Conservation (phyloP, 441 rosid species). For the Brassica hybrid region DNA sequence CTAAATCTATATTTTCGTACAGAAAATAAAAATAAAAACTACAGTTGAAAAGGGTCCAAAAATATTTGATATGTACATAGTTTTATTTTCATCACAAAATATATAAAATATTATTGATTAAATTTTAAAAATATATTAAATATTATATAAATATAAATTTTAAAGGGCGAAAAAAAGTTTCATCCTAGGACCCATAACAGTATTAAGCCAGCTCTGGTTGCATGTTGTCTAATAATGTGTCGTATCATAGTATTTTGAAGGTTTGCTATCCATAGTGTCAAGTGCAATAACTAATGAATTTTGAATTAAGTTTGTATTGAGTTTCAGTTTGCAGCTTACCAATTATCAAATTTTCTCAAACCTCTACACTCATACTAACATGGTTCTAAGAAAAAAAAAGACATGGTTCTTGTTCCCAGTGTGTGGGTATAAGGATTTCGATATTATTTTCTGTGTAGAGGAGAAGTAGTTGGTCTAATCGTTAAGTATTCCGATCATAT, state of each 20-base stretch:
- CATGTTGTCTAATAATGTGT: background rate
- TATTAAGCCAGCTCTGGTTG: no score
- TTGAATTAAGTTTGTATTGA: background rate
- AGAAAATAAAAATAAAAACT: no score
- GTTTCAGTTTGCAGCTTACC: background rate
- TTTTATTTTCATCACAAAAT: no score
- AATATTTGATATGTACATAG: no score
- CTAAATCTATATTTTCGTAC: no score
- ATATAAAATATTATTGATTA: no score
- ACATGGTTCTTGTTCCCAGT: background rate
- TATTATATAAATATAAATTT: background rate
- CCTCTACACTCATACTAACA: background rate
- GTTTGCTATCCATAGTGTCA: background rate
- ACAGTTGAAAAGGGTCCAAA: no score
- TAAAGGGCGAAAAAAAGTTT: no score
- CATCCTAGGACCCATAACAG: no score
- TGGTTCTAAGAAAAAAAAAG: background rate
- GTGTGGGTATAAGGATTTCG: background rate
- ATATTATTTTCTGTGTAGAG: conserved; percentile 15
- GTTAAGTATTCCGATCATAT: conserved; percentile 18
- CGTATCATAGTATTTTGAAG: background rate
- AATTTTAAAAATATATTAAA: no score
- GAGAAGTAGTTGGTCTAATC: conserved; percentile 22
- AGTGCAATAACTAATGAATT: background rate
- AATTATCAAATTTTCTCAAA: conserved; percentile 3